Evolutionary conservation across 2,329 filamentous ascomycete genomes (phyloP), one percentile per base, ranked within the genome.

Genomic region (Endocalyx cinctus): DNA sequence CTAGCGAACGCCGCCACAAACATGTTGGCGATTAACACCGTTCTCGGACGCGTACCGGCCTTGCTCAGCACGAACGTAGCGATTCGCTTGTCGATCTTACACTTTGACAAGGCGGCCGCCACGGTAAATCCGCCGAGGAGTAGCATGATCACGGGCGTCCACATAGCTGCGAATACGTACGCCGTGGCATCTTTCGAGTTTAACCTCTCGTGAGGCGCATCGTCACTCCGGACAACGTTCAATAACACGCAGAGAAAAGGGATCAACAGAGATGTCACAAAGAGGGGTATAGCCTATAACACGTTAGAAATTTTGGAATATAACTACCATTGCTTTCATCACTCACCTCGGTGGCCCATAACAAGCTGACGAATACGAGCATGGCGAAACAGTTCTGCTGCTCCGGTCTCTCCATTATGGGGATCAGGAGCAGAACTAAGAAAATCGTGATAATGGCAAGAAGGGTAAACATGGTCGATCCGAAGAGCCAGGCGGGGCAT

Each of bases 71-170:
- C 86, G 51, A 97, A 87, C 2, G 90, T 96, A 2, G 92, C 92
- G 66, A 98, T 88, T 55, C 92, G 84, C 64, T 97, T 96, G 41
- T 95, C 92, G 52, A 98, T 97, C 48, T 89, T 92, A 62, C 94
- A 95, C 60, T 98, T 98, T 30, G 88, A 95, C 35, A 98, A 65
- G 0, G 92, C 94, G 0, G 92, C 92, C 8, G 92, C 92, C 34
- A 98, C 82, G 3, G 92, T 95, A 55, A 98, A 98, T 19, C 92
- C 92, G 47, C 92, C 92, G 1, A 98, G 79, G 15, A 98, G 71
- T 12, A 98, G 77, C 92, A 98, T 97, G 48, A 98, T 98, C 35
- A 98, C 92, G 0, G 92, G 90, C 4, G 90, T 96, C 92, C 92
- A 98, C 92, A 98, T 98, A 17, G 92, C 83, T 5, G 87, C 74